Percentiles rank a stretch among this genome's conserved stretches.
These are phyloP conservation scores for Vigna nakashimae DNA, from an alignment of 306 rosid species.

Conservation along the genomic window DNA sequence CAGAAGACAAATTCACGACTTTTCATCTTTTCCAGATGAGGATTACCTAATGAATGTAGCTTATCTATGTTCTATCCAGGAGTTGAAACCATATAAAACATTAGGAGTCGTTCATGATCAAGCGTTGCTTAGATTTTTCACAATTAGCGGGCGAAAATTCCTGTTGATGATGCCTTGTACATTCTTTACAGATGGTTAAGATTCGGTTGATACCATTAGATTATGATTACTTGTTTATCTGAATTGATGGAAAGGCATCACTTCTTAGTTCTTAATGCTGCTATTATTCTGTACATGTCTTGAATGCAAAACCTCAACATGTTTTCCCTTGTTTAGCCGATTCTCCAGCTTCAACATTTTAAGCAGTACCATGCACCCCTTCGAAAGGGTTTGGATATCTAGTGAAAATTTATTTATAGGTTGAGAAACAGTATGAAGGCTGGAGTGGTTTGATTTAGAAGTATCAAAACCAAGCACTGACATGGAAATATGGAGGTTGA, in stretches of 20 bases:
- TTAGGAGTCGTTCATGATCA: conserved; percentile 43
- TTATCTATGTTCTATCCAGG: conserved; percentile 37
- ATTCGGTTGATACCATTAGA: conserved; percentile 55
- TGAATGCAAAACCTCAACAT: conserved; percentile 23
- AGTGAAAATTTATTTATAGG: neutral
- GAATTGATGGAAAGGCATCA: conserved; percentile 47
- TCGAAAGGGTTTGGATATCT: neutral
- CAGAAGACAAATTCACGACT: conserved; percentile 28
- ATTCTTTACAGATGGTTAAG: conserved; percentile 61
- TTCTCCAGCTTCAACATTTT: neutral
- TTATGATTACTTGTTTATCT: conserved; percentile 50
- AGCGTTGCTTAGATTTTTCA: conserved; percentile 51
- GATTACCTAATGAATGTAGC: conserved; percentile 41
- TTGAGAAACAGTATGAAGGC: neutral
- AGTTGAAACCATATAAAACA: conserved; percentile 40
- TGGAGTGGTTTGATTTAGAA: neutral
- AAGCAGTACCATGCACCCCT: conserved; percentile 2
- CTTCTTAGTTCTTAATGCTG: conserved; percentile 47
- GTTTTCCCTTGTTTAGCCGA: conserved; percentile 3
- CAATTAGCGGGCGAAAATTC: conserved; percentile 44
- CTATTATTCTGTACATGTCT: conserved; percentile 56
- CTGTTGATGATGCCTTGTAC: conserved; percentile 65
- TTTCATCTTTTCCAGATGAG: conserved; percentile 44
- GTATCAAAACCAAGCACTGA: neutral
- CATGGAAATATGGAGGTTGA: neutral